phyloP scores from a whole-genome alignment of 345 rosid genomes.

The Hibiscus trionum region DNA sequence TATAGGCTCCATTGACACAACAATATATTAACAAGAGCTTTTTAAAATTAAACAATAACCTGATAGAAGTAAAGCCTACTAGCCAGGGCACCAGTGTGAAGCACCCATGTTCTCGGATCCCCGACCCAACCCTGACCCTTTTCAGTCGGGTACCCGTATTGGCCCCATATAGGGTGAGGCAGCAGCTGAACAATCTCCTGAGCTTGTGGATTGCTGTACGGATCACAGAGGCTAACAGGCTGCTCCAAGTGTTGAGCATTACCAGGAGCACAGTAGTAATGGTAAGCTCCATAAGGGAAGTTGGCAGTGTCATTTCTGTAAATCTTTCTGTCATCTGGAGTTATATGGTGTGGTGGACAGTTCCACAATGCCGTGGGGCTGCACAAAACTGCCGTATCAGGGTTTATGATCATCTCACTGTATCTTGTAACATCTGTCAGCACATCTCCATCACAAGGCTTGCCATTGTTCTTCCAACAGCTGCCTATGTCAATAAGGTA shows the following conservation, averaged over 20 bases:
- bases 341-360: slow-evolving; percentile 59
- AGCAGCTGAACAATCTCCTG: slow-evolving; percentile 66
- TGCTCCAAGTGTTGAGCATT: slow-evolving; percentile 40
- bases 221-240: slow-evolving; percentile 46
- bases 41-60: slow-evolving; percentile 15
- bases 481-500: slow-evolving; percentile 80
- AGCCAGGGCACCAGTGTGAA: slow-evolving; percentile 56
- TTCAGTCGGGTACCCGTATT: slow-evolving; percentile 57
- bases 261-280: slow-evolving; percentile 64
- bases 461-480: slow-evolving; percentile 82
- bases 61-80: slow-evolving; percentile 69
- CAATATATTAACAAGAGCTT: no score
- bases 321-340: slow-evolving; percentile 37
- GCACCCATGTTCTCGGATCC: slow-evolving; percentile 63
- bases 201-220: slow-evolving; percentile 70
- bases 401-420: slow-evolving; percentile 71
- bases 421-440: slow-evolving; percentile 66
- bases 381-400: slow-evolving; percentile 40
- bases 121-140: slow-evolving; percentile 67
- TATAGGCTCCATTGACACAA: no score
- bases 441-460: slow-evolving; percentile 58
- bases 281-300: slow-evolving; percentile 61
- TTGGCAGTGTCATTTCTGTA: slow-evolving; percentile 37
- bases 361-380: slow-evolving; percentile 28
- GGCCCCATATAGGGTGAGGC: slow-evolving; percentile 68